These are phyloP conservation scores for Psilocybe mexicana DNA, from an alignment of 1,284 basidiomycete species.

Conservation along the genomic window DNA sequence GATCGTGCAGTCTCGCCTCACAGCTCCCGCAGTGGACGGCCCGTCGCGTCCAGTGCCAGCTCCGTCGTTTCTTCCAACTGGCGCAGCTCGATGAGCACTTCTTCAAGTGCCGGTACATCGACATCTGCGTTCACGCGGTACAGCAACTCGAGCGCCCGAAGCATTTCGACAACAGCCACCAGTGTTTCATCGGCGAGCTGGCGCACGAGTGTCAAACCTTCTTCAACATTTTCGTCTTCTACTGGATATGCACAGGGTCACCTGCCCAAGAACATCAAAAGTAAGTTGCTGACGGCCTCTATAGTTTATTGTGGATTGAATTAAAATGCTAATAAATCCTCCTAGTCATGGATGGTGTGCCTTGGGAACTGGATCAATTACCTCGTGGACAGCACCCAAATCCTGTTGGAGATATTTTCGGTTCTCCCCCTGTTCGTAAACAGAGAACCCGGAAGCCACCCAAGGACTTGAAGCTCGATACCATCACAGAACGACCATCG, in stretches of 20 bases:
- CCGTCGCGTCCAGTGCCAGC: constrained; percentile 51
- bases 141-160: constrained; percentile 72
- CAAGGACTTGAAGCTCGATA: constrained; percentile 65
- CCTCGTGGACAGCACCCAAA: constrained; percentile 64
- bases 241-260: constrained; percentile 34
- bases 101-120: constrained; percentile 65
- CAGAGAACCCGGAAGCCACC: constrained; percentile 59
- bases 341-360: constrained; percentile 71
- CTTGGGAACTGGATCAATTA: constrained; percentile 68
- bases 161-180: constrained; percentile 68
- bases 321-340: constrained; percentile 11
- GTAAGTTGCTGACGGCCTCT: constrained; percentile 44
- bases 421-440: constrained; percentile 61
- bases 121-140: constrained; percentile 74
- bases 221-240: constrained; percentile 24
- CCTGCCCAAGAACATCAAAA: constrained; percentile 75
- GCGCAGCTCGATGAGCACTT: constrained; percentile 71
- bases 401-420: constrained; percentile 62
- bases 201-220: constrained; percentile 50
- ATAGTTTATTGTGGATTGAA: constrained; percentile 13
- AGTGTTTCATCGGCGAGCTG: constrained; percentile 71
- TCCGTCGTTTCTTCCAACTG: constrained; percentile 68
- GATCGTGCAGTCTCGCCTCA: constrained; percentile 45
- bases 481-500: constrained; percentile 67
- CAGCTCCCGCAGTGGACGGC: constrained; percentile 54